These are phyloP conservation scores for Cichorium intybus DNA, from an alignment of 140 eudicot species.

Conservation along the genomic window DNA sequence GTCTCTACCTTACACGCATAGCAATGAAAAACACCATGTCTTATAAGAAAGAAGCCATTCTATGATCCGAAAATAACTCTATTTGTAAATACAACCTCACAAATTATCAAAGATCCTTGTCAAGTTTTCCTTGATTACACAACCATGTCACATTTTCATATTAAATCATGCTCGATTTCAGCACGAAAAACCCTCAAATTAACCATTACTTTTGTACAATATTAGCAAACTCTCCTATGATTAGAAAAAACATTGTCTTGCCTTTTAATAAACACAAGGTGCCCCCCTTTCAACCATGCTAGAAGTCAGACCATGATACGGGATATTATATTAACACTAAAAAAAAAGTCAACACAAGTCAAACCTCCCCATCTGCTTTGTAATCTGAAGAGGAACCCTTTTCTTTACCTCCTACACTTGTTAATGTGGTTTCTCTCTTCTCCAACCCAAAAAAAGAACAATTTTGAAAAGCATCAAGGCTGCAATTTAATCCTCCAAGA, in stretches of 20 bases:
- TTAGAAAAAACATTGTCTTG: background rate
- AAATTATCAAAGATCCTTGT: slow-evolving; percentile 15
- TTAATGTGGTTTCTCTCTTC: slow-evolving; percentile 46
- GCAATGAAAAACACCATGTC: background rate
- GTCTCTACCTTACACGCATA: no score
- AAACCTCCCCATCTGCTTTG: slow-evolving; percentile 36
- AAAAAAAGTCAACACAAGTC: slow-evolving; percentile 8
- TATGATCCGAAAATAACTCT: slow-evolving; percentile 7
- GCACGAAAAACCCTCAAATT: background rate
- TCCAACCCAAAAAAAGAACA: slow-evolving; percentile 60
- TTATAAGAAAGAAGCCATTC: slow-evolving; percentile 2
- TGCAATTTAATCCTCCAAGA: slow-evolving; percentile 66
- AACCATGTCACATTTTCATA: no score
- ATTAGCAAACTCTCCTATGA: slow-evolving; percentile 3
- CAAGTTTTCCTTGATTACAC: no score
- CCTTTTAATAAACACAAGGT: background rate
- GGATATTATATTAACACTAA: slow-evolving; percentile 15
- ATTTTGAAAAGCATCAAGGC: slow-evolving; percentile 73
- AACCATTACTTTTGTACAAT: slow-evolving; percentile 17
- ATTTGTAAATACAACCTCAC: slow-evolving; percentile 6
- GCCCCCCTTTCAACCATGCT: no score
- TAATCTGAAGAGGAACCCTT: slow-evolving; percentile 24
- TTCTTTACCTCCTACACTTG: slow-evolving; percentile 38
- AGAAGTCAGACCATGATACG: slow-evolving; percentile 12
- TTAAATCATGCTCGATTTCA: no score